Percentiles rank a stretch among this genome's conserved stretches.
phyloP scores from a whole-genome alignment of 306 rosid species.

The Trifolium repens region DNA sequence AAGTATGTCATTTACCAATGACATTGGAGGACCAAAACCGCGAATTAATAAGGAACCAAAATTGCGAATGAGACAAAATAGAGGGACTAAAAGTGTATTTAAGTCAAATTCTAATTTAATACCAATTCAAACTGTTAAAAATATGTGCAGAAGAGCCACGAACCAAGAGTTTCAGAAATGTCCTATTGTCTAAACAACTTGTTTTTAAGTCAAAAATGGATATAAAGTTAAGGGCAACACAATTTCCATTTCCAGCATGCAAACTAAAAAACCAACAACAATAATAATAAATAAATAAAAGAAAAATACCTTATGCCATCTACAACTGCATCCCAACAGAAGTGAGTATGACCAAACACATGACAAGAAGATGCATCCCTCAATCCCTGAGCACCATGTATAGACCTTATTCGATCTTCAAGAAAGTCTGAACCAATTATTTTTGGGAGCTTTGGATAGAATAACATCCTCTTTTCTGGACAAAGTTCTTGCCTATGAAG shows the following conservation, averaged over 20 bases:
- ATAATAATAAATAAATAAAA: not conserved
- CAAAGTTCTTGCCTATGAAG: constrained; percentile 78
- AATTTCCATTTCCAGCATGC: not conserved
- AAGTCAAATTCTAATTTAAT: too few relatives aligned
- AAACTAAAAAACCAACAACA: not conserved
- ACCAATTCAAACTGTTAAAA: too few relatives aligned
- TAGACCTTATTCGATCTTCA: constrained; percentile 72
- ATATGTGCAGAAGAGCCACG: not conserved
- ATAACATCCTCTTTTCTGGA: constrained; percentile 96
- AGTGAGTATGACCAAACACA: constrained; percentile 87
- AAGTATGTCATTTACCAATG: too few relatives aligned
- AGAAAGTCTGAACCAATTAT: constrained; percentile 84
- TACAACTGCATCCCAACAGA: constrained; percentile 79
- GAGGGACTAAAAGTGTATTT: too few relatives aligned
- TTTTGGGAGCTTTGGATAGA: constrained; percentile 87
- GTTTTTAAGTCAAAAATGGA: not conserved
- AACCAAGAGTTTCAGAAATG: not conserved
- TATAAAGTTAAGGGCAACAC: not conserved
- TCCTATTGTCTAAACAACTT: not conserved
- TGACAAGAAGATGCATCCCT: constrained; percentile 65
- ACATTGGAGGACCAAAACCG: too few relatives aligned
- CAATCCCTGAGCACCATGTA: constrained; percentile 64
- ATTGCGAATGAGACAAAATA: too few relatives aligned
- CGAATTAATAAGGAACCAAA: too few relatives aligned
- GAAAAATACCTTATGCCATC: constrained; percentile 74